A percentile compares a stretch with the other conserved stretches of the same genome.
These are phyloP conservation scores for Gleditsia sinensis DNA, from an alignment of 306 rosid species.

Conservation along the genomic window DNA sequence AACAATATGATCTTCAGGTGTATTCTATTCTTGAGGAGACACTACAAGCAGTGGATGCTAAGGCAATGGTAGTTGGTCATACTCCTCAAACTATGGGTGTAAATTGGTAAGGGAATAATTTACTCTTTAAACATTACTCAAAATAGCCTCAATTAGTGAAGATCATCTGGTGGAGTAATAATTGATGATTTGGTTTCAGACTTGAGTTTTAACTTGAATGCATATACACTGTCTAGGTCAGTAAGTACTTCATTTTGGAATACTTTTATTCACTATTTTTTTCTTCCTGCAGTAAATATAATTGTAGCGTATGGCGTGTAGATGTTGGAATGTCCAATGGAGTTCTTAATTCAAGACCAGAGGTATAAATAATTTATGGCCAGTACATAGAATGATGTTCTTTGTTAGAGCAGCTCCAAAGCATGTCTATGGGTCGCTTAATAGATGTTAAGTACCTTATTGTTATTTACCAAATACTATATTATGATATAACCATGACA, in stretches of 20 bases:
- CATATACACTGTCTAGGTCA: background rate
- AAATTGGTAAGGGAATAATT: constrained; percentile 65
- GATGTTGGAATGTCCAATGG: constrained; percentile 99
- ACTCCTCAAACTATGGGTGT: constrained; percentile 92
- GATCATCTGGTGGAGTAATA: background rate
- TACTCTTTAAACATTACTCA: background rate
- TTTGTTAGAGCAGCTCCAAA: background rate
- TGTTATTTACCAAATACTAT: constrained; percentile 12
- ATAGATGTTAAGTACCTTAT: background rate
- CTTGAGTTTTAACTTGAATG: background rate
- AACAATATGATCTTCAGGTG: constrained; percentile 51
- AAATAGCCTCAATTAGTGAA: constrained; percentile 8
- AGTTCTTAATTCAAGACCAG: constrained; percentile 89
- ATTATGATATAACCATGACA: background rate
- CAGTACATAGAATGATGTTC: background rate
- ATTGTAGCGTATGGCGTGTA: constrained; percentile 94
- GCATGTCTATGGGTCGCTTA: background rate
- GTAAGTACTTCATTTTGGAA: background rate
- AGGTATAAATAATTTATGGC: constrained; percentile 56
- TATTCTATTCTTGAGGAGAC: constrained; percentile 78
- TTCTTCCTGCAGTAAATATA: constrained; percentile 68
- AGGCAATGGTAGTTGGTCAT: constrained; percentile 97
- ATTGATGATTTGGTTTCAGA: background rate
- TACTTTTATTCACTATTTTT: constrained; percentile 22
- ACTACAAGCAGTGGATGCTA: constrained; percentile 79